These are phyloP conservation scores for Fusarium bulbicola DNA, from an alignment of 2,329 filamentous ascomycete genomes.

Conservation along the genomic window DNA sequence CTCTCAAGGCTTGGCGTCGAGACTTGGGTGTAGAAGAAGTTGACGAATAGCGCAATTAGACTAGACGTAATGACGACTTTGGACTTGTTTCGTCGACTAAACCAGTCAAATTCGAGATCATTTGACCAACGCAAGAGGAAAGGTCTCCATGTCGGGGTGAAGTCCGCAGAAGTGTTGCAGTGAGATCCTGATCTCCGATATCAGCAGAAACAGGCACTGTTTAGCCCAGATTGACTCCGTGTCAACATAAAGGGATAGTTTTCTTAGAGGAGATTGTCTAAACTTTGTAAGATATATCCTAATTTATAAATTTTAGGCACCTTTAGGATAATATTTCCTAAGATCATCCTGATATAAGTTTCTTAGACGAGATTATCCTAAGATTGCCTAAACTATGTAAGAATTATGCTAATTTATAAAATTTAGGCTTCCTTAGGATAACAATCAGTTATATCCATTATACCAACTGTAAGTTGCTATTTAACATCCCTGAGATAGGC, in stretches of 20 bases:
- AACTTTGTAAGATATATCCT: not conserved
- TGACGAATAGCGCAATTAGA: constrained; percentile 16
- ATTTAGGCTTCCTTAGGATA: no score
- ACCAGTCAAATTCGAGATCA: not conserved
- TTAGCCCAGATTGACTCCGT: not conserved
- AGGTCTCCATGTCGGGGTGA: not conserved
- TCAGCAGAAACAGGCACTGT: not conserved
- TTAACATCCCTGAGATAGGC: constrained; percentile 36
- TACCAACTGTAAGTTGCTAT: constrained; percentile 26
- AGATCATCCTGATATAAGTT: not conserved
- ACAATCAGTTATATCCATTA: not conserved
- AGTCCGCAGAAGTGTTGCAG: not conserved
- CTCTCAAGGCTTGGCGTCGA: constrained; percentile 38
- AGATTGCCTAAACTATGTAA: no score
- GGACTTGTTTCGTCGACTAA: not conserved
- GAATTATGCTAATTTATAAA: no score
- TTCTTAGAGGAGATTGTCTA: not conserved
- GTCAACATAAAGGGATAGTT: not conserved
- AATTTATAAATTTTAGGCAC: not conserved
- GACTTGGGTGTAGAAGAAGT: constrained; percentile 13
- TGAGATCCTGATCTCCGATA: not conserved
- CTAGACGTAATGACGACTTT: not conserved
- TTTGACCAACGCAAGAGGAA: not conserved
- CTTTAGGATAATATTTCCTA: not conserved
- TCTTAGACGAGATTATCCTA: no score